These are phyloP conservation scores for Dryas alaskensis DNA, from an alignment of 306 rosid species.

Conservation along the genomic window DNA sequence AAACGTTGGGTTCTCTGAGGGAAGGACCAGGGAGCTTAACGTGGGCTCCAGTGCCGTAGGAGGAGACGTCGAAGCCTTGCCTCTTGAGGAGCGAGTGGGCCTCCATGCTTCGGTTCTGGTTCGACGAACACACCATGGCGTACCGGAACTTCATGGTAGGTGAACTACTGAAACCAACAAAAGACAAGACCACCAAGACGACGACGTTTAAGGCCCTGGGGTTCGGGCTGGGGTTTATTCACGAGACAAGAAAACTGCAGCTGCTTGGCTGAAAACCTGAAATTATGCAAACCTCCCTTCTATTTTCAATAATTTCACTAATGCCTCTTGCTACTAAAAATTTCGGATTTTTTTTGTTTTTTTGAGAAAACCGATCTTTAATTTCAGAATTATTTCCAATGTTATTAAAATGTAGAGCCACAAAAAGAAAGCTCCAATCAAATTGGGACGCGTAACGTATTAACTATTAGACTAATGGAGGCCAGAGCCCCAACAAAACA, in stretches of 20 bases:
- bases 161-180: neutral
- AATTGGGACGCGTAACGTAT: neutral
- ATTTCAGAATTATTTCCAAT: too few relatives aligned
- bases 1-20: constrained; percentile 90
- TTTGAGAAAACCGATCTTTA: too few relatives aligned
- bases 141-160: constrained; percentile 54
- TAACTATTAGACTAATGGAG: neutral
- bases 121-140: constrained; percentile 93
- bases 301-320: neutral
- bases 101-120: constrained; percentile 98
- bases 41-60: constrained; percentile 89
- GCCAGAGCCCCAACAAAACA: neutral
- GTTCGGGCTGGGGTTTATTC: neutral
- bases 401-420: too few relatives aligned
- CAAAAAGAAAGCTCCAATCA: neutral
- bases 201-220: neutral
- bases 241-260: neutral
- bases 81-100: constrained; percentile 79
- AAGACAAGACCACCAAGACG: neutral
- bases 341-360: too few relatives aligned
- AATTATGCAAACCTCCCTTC: neutral
- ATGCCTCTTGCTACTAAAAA: neutral
- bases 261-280: neutral
- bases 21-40: constrained; percentile 99
- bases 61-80: constrained; percentile 79